phyloP scores from a whole-genome alignment of 768 basidiomycete species.

The Rhodotorula paludigena region DNA sequence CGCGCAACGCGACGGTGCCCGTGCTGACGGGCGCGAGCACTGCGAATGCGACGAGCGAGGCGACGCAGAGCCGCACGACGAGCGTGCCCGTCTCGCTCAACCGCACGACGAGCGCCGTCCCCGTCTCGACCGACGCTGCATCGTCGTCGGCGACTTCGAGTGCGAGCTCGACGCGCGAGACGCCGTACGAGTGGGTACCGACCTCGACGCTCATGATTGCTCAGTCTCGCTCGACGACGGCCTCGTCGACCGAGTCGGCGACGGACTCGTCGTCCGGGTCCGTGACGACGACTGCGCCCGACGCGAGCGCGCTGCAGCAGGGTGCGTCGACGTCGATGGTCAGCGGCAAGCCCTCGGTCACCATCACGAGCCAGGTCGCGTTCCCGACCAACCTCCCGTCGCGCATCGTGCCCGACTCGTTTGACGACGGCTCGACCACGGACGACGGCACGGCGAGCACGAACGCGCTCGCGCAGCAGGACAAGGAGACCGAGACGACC shows the following conservation, averaged over 20 bases:
- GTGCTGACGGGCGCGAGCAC: not conserved
- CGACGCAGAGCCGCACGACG: too few species aligned
- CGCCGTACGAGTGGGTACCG: constrained; percentile 39
- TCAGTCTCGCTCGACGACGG: constrained; percentile 24
- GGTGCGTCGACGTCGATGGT: constrained; percentile 21
- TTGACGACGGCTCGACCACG: not conserved
- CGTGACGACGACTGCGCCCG: not conserved
- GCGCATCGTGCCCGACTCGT: constrained; percentile 40
- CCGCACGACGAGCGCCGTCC: not conserved
- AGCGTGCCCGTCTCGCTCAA: too few species aligned
- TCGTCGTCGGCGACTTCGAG: not conserved
- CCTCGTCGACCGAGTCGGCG: constrained; percentile 5
- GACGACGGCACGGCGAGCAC: not conserved
- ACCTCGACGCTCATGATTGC: constrained; percentile 38
- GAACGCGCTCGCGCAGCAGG: constrained; percentile 12
- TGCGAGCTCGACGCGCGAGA: not conserved
- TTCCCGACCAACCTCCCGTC: constrained; percentile 43
- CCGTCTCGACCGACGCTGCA: not conserved
- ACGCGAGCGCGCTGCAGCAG: not conserved
- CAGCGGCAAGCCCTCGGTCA: constrained; percentile 28
- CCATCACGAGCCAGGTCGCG: constrained; percentile 32
- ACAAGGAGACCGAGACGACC: constrained; percentile 45
- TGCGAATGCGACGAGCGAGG: not conserved
- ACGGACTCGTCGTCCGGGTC: not conserved
- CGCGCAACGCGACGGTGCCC: not conserved